These are phyloP conservation scores for Russula ochroleuca DNA, from an alignment of 768 basidiomycete genomes.

Conservation along the genomic window DNA sequence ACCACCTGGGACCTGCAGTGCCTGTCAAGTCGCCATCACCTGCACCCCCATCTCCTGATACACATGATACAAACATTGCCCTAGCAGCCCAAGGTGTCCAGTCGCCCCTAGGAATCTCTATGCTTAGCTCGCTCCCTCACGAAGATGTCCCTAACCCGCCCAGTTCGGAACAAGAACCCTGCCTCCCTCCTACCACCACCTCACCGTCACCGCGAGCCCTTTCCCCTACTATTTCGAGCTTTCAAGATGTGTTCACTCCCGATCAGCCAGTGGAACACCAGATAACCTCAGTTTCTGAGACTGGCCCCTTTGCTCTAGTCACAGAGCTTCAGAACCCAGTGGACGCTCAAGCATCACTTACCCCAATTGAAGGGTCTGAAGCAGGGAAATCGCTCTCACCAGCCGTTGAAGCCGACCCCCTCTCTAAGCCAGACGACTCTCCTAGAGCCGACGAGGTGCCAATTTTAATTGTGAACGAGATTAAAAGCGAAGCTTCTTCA, in stretches of 20 bases:
- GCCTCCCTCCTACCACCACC: background rate
- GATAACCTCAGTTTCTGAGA: background rate
- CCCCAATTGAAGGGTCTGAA: background rate
- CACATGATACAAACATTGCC: background rate
- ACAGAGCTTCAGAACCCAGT: background rate
- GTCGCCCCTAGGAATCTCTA: background rate
- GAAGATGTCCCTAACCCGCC: slow-evolving; percentile 4
- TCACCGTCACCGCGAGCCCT: slow-evolving; percentile 7
- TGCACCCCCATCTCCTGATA: background rate
- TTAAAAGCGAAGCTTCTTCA: slow-evolving; percentile 1
- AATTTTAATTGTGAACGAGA: slow-evolving; percentile 2
- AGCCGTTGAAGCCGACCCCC: background rate
- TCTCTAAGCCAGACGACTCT: background rate
- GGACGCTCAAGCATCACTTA: background rate
- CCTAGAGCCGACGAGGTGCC: background rate
- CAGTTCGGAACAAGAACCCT: background rate
- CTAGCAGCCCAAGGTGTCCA: background rate
- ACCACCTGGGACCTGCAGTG: background rate
- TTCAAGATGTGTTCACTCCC: background rate
- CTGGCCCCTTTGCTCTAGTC: background rate
- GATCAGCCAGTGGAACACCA: background rate
- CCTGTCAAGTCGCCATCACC: background rate
- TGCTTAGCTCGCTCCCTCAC: background rate
- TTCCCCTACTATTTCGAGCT: slow-evolving; percentile 2
- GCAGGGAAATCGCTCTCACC: background rate